phyloP scores from a whole-genome alignment of 306 rosid species.

The Prunus armeniaca region DNA sequence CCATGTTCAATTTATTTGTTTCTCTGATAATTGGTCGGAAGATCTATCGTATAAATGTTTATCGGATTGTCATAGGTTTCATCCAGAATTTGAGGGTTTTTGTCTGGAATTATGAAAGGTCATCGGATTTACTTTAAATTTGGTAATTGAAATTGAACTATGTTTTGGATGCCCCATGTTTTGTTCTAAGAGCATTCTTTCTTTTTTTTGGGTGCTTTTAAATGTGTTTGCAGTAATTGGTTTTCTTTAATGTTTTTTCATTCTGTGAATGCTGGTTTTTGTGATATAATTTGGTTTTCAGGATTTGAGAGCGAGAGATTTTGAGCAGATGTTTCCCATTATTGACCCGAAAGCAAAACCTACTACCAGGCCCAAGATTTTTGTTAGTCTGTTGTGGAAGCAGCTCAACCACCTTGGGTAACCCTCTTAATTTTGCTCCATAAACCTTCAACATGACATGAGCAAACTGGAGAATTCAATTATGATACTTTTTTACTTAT shows the following conservation, averaged over 20 bases:
- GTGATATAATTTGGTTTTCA: slow-evolving; percentile 16
- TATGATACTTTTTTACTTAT: not conserved
- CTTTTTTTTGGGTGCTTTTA: not conserved
- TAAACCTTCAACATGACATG: not conserved
- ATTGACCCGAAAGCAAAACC: slow-evolving; percentile 74
- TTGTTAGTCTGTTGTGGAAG: slow-evolving; percentile 80
- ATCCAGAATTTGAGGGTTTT: not conserved
- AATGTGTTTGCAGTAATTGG: not conserved
- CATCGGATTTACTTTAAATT: not conserved
- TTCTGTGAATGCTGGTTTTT: not conserved
- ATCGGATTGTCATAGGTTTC: not conserved
- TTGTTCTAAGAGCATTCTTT: not conserved
- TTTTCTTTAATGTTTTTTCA: not conserved
- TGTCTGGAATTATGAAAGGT: not conserved
- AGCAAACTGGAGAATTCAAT: not conserved
- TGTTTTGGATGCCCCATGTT: not conserved
- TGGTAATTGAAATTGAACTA: not conserved
- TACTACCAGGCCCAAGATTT: slow-evolving; percentile 71
- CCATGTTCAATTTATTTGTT: not conserved
- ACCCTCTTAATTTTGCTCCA: slow-evolving; percentile 16
- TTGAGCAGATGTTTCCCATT: slow-evolving; percentile 69
- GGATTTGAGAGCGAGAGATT: slow-evolving; percentile 49
- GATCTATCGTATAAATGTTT: not conserved
- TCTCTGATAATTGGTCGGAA: not conserved
- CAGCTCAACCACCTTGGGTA: slow-evolving; percentile 94